These are phyloP conservation scores for Diutina catenulata DNA, from an alignment of 1,139 yeast species.

Conservation along the genomic window DNA sequence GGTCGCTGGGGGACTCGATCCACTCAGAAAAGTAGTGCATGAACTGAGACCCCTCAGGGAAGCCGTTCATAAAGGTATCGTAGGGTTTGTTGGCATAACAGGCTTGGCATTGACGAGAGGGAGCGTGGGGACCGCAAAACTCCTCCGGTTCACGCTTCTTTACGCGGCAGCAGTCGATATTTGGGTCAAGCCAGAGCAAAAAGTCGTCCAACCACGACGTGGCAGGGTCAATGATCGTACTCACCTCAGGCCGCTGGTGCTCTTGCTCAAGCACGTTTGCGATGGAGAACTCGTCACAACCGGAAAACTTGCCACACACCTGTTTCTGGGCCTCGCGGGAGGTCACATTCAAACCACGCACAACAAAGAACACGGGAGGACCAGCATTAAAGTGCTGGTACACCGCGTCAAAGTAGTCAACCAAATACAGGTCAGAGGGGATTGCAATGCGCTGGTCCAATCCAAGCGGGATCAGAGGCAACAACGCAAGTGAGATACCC, in stretches of 20 bases:
- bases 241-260: constrained; percentile 47
- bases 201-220: constrained; percentile 93
- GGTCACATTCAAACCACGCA: constrained; percentile 55
- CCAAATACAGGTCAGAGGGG: constrained; percentile 71
- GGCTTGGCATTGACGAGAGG: constrained; percentile 61
- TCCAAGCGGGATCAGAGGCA: constrained; percentile 67
- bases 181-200: constrained; percentile 78
- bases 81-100: constrained; percentile 57
- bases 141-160: constrained; percentile 27
- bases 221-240: constrained; percentile 70
- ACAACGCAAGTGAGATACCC: constrained; percentile 52
- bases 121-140: constrained; percentile 58
- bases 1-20: constrained; percentile 79
- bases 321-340: constrained; percentile 50
- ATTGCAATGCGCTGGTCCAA: constrained; percentile 84
- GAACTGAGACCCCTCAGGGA: constrained; percentile 70
- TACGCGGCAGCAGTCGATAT: constrained; percentile 72
- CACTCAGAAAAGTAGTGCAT: constrained; percentile 65
- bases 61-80: constrained; percentile 67
- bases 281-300: constrained; percentile 69
- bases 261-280: constrained; percentile 85
- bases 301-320: constrained; percentile 78
- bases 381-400: constrained; percentile 71
- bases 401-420: constrained; percentile 68
- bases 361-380: constrained; percentile 83